These are phyloP conservation scores for Didymosphaeria variabile DNA, from an alignment of 2,329 filamentous ascomycete genomes.

Conservation along the genomic window DNA sequence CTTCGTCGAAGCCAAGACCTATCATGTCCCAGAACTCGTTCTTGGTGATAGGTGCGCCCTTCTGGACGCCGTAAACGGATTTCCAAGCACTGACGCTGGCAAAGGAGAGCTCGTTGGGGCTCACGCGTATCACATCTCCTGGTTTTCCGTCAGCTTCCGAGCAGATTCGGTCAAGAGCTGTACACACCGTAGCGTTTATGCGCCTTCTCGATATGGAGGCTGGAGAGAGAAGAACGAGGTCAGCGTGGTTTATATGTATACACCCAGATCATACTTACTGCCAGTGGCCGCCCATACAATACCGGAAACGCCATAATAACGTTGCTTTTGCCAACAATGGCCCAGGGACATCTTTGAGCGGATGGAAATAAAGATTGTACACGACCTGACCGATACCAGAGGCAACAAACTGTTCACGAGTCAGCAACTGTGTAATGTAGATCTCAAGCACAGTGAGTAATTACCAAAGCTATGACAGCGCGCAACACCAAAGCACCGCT, in stretches of 20 bases:
- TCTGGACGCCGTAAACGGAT: conserved; percentile 1
- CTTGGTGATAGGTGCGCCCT: conserved; percentile 1
- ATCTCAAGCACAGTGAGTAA: neutral
- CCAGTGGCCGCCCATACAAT: conserved; percentile 4
- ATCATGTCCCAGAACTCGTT: conserved; percentile 7
- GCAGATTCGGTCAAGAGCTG: neutral
- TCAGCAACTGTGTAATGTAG: neutral
- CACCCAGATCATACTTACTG: neutral
- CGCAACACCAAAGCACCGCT: neutral
- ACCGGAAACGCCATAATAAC: conserved; percentile 2
- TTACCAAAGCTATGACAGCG: neutral
- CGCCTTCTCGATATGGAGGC: neutral
- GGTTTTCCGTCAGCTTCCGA: neutral
- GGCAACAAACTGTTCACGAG: neutral
- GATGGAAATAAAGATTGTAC: conserved; percentile 51
- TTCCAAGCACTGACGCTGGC: conserved; percentile 5
- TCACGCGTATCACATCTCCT: conserved; percentile 7
- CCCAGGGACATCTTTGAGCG: conserved; percentile 50
- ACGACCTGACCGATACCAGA: conserved; percentile 20
- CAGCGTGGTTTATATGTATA: neutral
- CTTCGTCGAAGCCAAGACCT: conserved; percentile 7
- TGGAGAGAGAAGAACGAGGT: neutral
- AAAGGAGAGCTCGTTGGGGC: conserved; percentile 7
- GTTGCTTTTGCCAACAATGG: conserved; percentile 33
- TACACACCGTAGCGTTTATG: conserved; percentile 5